These are phyloP conservation scores for Cytospora mali DNA, from an alignment of 2,329 filamentous ascomycete genomes.

Conservation along the genomic window DNA sequence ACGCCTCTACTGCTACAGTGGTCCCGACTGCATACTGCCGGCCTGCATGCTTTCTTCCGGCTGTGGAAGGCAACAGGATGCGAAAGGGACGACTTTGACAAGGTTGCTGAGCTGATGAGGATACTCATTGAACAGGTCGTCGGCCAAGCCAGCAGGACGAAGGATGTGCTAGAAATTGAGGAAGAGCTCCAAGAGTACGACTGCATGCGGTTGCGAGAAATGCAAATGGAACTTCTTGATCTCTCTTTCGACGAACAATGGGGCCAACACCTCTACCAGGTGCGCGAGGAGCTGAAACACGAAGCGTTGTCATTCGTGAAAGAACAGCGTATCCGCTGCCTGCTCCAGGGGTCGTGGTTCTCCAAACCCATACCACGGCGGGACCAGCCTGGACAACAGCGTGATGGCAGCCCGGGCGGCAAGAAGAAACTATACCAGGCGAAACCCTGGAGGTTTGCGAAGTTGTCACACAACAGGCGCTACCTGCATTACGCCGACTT, in stretches of 20 bases:
- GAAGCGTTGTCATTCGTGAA: conserved; percentile 96
- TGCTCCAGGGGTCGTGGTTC: conserved; percentile 92
- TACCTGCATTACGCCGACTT: conserved; percentile 92
- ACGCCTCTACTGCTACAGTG: conserved; percentile 88
- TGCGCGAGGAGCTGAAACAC: conserved; percentile 87
- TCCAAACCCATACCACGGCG: conserved; percentile 48
- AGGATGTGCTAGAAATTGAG: conserved; percentile 84
- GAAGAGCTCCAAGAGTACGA: conserved; percentile 87
- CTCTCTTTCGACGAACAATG: conserved; percentile 92
- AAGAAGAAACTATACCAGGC: conserved; percentile 48
- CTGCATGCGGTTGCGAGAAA: conserved; percentile 72
- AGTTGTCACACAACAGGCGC: conserved; percentile 86
- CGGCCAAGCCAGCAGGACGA: conserved; percentile 77
- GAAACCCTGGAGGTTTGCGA: conserved; percentile 77
- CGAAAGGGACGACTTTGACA: conserved; percentile 84
- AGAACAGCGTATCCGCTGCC: conserved; percentile 89
- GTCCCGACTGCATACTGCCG: conserved; percentile 85
- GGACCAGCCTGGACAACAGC: conserved; percentile 41
- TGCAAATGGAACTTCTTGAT: conserved; percentile 93
- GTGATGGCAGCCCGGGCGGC: conserved; percentile 46
- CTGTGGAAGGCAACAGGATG: conserved; percentile 92
- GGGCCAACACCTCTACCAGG: conserved; percentile 85
- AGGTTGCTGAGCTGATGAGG: conserved; percentile 86
- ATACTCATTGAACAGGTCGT: conserved; percentile 90
- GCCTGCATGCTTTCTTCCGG: conserved; percentile 83